Base-by-base conservation (phyloP, 441 rosid species). In the Populus trichocarpa region DNA sequence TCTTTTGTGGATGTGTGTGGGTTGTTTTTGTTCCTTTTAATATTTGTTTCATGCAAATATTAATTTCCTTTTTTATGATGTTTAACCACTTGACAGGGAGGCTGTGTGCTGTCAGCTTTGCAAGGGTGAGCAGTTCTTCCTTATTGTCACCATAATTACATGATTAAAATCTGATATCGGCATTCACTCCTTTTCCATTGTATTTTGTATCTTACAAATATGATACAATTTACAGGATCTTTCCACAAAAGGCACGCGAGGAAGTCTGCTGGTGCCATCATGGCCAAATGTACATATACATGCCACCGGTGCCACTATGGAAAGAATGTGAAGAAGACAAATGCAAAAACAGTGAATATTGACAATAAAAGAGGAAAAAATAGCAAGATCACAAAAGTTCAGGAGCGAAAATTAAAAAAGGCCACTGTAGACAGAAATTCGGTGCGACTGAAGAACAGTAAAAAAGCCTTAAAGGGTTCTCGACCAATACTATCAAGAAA, bases 71-170 rank as follows among this genome's bases (percentile, higher is more conserved):
- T 73, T 69, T 74, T 74, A 32, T 76, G 33, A 38, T 25, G 18
- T 70, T 23, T 65, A 46, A 57, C 73, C 20, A 46, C 20, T 46
- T 46, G 57, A 46, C 98, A 96, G 99, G 88, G 99, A 96, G 80
- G 96, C 96, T 74, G 95, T 90, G 64, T 77, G 89, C 89, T 96
- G 99, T 87, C 90, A 88, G 77, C 79, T 76, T 84, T 96, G 99
- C 86, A 83, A 92, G 82, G 90, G 99, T 96, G 82, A 84, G 93
- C 77, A 57, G 61, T 83, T 85, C 72, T 70, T 80, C 71, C 70
- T 80, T 22, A 67, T 30, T 13, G 50, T 8, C 74, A 40, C 36
- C 22, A 30, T 71, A n/a, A 14, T 40, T 28, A 13, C 36, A 36
- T 38, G 33, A 23, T 71, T 80, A 42, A 63, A 13, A 40, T 20